These are phyloP conservation scores for Metschnikowia rubicola DNA, from an alignment of 805 yeast species.

Conservation along the genomic window DNA sequence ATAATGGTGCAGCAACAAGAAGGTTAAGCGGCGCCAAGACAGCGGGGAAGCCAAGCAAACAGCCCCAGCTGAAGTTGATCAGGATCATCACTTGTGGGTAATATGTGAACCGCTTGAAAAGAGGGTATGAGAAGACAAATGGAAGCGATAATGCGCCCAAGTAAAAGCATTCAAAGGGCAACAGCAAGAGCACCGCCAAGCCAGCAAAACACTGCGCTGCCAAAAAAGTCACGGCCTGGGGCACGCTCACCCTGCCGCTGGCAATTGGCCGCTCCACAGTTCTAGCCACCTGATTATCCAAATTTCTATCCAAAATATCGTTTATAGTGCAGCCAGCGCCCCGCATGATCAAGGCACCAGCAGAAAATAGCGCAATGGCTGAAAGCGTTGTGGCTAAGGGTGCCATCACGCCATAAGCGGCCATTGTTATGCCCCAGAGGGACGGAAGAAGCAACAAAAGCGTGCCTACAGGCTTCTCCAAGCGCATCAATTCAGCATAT, in stretches of 20 bases:
- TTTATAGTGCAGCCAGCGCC: conserved; percentile 98
- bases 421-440: conserved; percentile 90
- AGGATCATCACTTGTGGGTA: conserved; percentile 88
- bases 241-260: conserved; percentile 69
- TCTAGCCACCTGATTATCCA: conserved; percentile 83
- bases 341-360: conserved; percentile 89
- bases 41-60: conserved; percentile 91
- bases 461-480: conserved; percentile 97
- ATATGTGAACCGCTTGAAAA: conserved; percentile 91
- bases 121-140: conserved; percentile 82
- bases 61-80: conserved; percentile 91
- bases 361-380: conserved; percentile 67
- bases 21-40: conserved; percentile 77
- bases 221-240: conserved; percentile 67
- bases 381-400: conserved; percentile 58
- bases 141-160: conserved; percentile 79
- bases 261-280: conserved; percentile 93
- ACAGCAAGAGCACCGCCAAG: conserved; percentile 59
- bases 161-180: conserved; percentile 79
- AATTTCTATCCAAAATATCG: conserved; percentile 78
- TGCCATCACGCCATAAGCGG: conserved; percentile 71
- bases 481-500: conserved; percentile 84
- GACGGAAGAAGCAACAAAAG: conserved; percentile 80
- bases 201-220: conserved; percentile 76
- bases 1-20: conserved; percentile 74